phyloP scores from a whole-genome alignment of 2,329 filamentous ascomycete species.

The Shiraia sp. region DNA sequence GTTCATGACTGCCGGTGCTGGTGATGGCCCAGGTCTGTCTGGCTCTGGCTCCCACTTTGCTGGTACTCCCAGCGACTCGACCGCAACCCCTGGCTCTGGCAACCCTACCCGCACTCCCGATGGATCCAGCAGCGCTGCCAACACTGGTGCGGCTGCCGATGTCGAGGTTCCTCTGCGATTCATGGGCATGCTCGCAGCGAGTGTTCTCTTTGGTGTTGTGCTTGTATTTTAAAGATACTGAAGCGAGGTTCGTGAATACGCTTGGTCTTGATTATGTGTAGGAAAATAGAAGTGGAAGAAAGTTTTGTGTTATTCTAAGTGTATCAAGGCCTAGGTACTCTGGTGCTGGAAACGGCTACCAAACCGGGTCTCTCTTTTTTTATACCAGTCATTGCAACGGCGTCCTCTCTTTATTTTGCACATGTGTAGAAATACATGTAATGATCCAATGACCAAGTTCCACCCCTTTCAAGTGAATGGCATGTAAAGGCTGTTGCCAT shows the following conservation, averaged over 20 bases:
- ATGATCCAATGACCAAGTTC: neutral
- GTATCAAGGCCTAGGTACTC: constrained; percentile 5
- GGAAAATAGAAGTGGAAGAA: constrained; percentile 7
- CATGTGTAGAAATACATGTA: constrained; percentile 12
- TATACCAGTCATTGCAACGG: constrained; percentile 15
- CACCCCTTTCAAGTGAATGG: too few relatives aligned
- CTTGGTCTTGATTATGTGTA: constrained; percentile 3
- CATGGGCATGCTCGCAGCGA: constrained; percentile 34
- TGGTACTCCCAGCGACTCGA: constrained; percentile 31
- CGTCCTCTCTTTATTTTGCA: constrained; percentile 6
- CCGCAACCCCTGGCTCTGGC: constrained; percentile 35
- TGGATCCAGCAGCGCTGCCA: constrained; percentile 7
- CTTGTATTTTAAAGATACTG: constrained; percentile 31
- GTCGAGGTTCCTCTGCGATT: constrained; percentile 35
- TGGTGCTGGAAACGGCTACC: neutral
- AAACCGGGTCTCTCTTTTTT: neutral
- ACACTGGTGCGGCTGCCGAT: constrained; percentile 23
- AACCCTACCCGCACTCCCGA: constrained; percentile 27
- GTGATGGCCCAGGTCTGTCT: constrained; percentile 58
- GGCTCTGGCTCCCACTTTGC: constrained; percentile 50
- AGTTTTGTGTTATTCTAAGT: constrained; percentile 5
- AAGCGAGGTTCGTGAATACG: constrained; percentile 1
- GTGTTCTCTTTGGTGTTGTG: constrained; percentile 36
- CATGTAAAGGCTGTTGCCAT: too few relatives aligned
- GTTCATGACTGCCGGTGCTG: constrained; percentile 62